Evolutionary conservation across 2,329 filamentous ascomycete genomes (phyloP).

Genomic region (Beauveria varroae): DNA sequence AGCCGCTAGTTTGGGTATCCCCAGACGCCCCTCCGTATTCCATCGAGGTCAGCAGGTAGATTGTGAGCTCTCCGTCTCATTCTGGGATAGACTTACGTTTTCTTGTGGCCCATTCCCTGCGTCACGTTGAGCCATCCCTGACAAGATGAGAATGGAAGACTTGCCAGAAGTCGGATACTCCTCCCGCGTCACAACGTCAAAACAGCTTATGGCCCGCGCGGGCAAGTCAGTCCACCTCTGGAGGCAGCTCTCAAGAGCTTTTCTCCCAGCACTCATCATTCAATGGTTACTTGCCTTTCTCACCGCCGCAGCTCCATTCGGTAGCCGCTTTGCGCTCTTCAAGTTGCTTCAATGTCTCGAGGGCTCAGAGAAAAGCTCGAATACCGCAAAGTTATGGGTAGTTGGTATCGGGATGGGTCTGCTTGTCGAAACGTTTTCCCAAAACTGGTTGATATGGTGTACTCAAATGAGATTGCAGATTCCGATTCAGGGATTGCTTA

Average conservation of each 20-base stretch:
- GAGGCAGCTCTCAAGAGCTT: background rate
- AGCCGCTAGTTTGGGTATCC: background rate
- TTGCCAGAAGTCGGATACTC: background rate
- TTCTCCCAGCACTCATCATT: background rate
- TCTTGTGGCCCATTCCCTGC: background rate
- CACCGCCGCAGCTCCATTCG: conserved; percentile 1
- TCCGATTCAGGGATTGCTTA: conserved; percentile 5
- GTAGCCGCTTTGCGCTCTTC: conserved; percentile 5
- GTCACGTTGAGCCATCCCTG: background rate
- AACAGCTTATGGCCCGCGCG: background rate
- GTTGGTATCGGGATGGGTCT: background rate
- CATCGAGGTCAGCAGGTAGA: background rate
- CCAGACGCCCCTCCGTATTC: background rate
- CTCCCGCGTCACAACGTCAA: background rate
- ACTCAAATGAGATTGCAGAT: conserved; percentile 5
- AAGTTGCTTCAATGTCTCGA: conserved; percentile 2
- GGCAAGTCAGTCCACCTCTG: background rate
- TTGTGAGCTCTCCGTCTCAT: background rate
- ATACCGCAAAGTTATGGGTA: background rate
- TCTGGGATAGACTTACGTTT: background rate
- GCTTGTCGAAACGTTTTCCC: background rate
- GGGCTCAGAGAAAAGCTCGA: background rate
- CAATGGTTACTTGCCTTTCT: conserved; percentile 8
- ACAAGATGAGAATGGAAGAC: background rate
- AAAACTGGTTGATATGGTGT: conserved; percentile 2